Evolutionary conservation across 2,329 filamentous ascomycete genomes (phyloP).

Genomic region (Epichloe gansuensis): DNA sequence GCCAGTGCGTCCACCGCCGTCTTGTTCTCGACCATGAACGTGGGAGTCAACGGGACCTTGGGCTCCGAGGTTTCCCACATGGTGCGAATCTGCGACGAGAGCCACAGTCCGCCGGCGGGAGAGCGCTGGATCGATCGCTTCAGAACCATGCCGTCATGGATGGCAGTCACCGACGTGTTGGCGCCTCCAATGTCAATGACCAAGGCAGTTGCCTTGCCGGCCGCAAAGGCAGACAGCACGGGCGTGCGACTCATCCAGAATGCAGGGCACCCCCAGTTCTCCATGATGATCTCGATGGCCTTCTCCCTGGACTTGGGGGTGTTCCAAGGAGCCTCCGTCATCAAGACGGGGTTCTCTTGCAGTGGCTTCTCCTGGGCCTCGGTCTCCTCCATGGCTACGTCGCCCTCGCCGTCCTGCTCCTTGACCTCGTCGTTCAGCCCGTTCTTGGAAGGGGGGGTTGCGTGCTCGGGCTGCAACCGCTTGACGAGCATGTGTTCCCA

Average conservation of each 20-base stretch:
- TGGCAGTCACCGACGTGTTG: constrained; percentile 76
- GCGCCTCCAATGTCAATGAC: constrained; percentile 87
- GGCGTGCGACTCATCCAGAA: constrained; percentile 88
- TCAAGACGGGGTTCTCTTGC: constrained; percentile 76
- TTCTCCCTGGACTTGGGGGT: constrained; percentile 77
- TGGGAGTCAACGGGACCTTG: constrained; percentile 63
- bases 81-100: constrained; percentile 75
- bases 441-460: constrained; percentile 59
- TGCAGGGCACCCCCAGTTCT: constrained; percentile 88
- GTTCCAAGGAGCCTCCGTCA: constrained; percentile 95
- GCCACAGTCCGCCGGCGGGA: constrained; percentile 74
- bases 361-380: constrained; percentile 60
- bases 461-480: constrained; percentile 66
- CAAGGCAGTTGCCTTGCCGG: constrained; percentile 83
- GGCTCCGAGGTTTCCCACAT: constrained; percentile 61
- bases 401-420: constrained; percentile 47
- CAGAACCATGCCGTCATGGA: constrained; percentile 89
- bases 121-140: constrained; percentile 83
- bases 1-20: constrained; percentile 75
- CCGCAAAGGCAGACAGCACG: constrained; percentile 80
- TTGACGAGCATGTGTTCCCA: constrained; percentile 92
- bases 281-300: constrained; percentile 91
- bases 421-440: constrained; percentile 59
- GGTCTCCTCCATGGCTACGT: constrained; percentile 43
- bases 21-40: constrained; percentile 82